Conservation (phyloP, 2,329 filamentous ascomycete genomes). For the Dendrostoma leiphaemia region DNA sequence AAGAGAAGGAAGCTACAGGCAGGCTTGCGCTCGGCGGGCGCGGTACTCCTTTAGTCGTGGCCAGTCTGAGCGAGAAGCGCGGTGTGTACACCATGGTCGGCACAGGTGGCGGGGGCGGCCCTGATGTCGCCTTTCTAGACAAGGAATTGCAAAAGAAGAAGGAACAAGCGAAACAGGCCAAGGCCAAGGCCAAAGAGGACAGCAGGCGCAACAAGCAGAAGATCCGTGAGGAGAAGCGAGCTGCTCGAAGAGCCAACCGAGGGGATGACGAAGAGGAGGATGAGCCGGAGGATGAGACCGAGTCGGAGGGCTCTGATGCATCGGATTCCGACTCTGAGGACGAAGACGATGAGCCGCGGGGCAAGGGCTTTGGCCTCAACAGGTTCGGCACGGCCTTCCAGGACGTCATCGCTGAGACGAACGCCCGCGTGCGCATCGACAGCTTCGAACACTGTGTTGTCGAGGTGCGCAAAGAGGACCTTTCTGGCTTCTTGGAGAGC, state of each 20-base stretch:
- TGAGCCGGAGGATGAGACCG: conserved; percentile 49
- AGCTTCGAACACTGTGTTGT: conserved; percentile 97
- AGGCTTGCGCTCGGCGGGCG: conserved; percentile 66
- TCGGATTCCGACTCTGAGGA: conserved; percentile 41
- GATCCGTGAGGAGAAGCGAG: conserved; percentile 59
- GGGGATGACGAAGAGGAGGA: conserved; percentile 38
- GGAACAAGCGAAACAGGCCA: conserved; percentile 61
- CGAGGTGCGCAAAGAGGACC: conserved; percentile 94
- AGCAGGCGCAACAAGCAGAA: conserved; percentile 55
- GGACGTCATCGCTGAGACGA: conserved; percentile 89
- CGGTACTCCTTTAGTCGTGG: conserved; percentile 85
- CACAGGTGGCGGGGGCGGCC: conserved; percentile 81
- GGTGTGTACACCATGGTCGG: conserved; percentile 92
- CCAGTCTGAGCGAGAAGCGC: conserved; percentile 80
- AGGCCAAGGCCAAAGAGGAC: conserved; percentile 61
- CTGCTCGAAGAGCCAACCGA: conserved; percentile 50
- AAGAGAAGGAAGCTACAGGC: conserved; percentile 76
- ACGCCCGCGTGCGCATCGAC: conserved; percentile 84
- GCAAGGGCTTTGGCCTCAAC: conserved; percentile 74
- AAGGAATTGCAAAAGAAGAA: conserved; percentile 64
- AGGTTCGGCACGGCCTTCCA: conserved; percentile 94
- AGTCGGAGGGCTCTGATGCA: conserved; percentile 38
- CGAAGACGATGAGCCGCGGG: conserved; percentile 49
- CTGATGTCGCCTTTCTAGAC: conserved; percentile 67
- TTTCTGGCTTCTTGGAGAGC: conserved; percentile 85